phyloP scores from a whole-genome alignment of 78 protist species.

The Trichosphaerium sp. region DNA sequence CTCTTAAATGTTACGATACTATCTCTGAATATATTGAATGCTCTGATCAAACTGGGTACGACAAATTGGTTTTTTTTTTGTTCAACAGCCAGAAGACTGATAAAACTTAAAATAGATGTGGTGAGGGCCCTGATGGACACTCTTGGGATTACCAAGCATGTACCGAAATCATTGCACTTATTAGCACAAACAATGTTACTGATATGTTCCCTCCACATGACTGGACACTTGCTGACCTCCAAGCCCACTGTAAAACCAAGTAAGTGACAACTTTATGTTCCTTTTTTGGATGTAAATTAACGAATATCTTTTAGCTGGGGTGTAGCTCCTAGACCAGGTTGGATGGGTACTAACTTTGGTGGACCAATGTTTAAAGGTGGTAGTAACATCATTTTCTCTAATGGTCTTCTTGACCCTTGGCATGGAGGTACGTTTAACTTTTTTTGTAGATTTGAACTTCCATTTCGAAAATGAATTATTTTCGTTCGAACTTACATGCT shows the following conservation, averaged over 20 bases:
- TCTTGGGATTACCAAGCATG: slow-evolving; percentile 38
- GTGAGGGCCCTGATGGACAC: too few relatives aligned
- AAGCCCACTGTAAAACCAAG: background rate
- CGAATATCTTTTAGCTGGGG: slow-evolving; percentile 17
- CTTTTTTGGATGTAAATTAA: background rate
- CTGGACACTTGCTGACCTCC: background rate
- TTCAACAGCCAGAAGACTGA: too few relatives aligned
- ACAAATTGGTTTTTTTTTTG: too few relatives aligned
- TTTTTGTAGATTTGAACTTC: too few relatives aligned
- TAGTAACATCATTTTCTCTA: slow-evolving; percentile 21
- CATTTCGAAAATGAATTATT: too few relatives aligned
- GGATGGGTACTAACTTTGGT: background rate
- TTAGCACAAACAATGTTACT: background rate
- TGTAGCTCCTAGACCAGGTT: slow-evolving; percentile 5
- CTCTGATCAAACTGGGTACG: too few relatives aligned
- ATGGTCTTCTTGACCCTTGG: slow-evolving; percentile 51
- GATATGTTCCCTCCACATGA: slow-evolving; percentile 10
- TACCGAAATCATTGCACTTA: slow-evolving; percentile 27
- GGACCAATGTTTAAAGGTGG: background rate
- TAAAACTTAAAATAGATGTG: too few relatives aligned
- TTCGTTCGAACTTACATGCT: too few relatives aligned
- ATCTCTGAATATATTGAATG: too few relatives aligned
- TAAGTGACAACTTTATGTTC: background rate
- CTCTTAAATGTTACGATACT: too few relatives aligned
- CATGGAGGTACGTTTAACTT: too few relatives aligned